phyloP scores from a whole-genome alignment of 805 yeast genomes.

The Suhomyces prunicola region DNA sequence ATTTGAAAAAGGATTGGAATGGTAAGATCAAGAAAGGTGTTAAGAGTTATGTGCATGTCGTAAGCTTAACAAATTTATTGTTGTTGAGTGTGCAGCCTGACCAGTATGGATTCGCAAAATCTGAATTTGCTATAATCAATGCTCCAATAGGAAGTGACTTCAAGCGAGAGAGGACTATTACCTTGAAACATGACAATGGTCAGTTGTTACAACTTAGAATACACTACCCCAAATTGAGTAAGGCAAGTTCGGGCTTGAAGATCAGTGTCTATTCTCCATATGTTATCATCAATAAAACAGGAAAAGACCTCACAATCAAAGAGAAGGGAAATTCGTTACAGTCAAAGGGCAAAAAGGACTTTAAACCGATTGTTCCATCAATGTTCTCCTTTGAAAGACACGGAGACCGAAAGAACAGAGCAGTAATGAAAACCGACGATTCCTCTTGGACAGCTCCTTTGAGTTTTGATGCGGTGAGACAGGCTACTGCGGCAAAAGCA shows the following conservation, averaged over 20 bases:
- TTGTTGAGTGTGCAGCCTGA: slow-evolving; percentile 67
- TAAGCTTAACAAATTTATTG: slow-evolving; percentile 66
- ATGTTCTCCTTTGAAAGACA: slow-evolving; percentile 81
- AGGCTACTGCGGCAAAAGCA: slow-evolving; percentile 52
- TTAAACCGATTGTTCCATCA: slow-evolving; percentile 45
- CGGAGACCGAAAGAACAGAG: slow-evolving; percentile 60
- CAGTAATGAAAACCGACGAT: slow-evolving; percentile 60
- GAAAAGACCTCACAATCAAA: slow-evolving; percentile 55
- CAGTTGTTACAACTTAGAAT: slow-evolving; percentile 63
- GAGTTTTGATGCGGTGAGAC: slow-evolving; percentile 90
- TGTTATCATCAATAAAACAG: slow-evolving; percentile 77
- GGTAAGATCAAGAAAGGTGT: slow-evolving; percentile 62
- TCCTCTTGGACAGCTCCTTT: slow-evolving; percentile 70
- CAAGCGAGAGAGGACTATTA: slow-evolving; percentile 51
- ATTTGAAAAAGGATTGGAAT: slow-evolving; percentile 62
- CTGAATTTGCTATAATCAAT: slow-evolving; percentile 75
- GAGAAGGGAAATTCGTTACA: slow-evolving; percentile 56
- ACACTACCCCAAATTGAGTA: slow-evolving; percentile 54
- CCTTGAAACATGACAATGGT: slow-evolving; percentile 58
- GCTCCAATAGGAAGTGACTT: slow-evolving; percentile 53
- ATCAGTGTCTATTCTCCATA: slow-evolving; percentile 82
- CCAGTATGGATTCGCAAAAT: slow-evolving; percentile 56
- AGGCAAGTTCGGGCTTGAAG: slow-evolving; percentile 57
- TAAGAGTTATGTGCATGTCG: slow-evolving; percentile 74
- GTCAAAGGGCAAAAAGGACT: slow-evolving; percentile 41